Evolutionary conservation across 2,329 filamentous ascomycete species (phyloP), one percentile per base, ranked within the genome.

Genomic region (Fusarium sp.): DNA sequence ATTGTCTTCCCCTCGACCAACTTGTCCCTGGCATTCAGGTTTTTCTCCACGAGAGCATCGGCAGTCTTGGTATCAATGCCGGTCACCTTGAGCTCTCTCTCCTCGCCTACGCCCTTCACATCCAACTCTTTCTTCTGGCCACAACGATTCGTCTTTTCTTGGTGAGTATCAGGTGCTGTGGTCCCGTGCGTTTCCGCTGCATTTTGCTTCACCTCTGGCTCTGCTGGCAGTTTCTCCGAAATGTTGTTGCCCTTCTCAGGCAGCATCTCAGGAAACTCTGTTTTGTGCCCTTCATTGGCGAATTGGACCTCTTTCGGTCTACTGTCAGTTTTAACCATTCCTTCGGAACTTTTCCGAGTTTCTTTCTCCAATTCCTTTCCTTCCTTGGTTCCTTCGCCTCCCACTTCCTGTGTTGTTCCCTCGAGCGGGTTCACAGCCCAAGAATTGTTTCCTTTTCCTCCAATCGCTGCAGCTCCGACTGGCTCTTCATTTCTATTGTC

Each of bases 161-260:
- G 64, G 39, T 71, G 64, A 70, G 72, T 64, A 48, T 71, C 70
- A 72, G 77, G 77, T 78, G 45, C 77, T 78, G 77, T 78, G 50
- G 41, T 76, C 70, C 77, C 77, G 71, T 69, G 70, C 68, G 65
- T 66, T 66, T 78, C 65, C 67, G 67, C 59, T 65, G 65, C 58
- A 48, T 67, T 67, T 54, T 58, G 67, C 66, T 62, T 57, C 32
- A 61, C 52, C 39, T 60, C 66, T 68, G 41, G 57, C 66, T 71
- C 67, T 62, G 48, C 67, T 62, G 48, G 64, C 48, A 57, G 45
- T 41, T 56, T 64, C 25, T 67, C 71, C 37, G 58, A 57, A 37
- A 59, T 41, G 41, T 52, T 32, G 30, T 54, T 59, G 27, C 41
- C 66, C 14, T 54, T 27, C n/a, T 39, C 27, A 11, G 41, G 35